Base-by-base conservation (phyloP, 1,284 basidiomycete species). In the Pseudozyma hubeiensis region DNA sequence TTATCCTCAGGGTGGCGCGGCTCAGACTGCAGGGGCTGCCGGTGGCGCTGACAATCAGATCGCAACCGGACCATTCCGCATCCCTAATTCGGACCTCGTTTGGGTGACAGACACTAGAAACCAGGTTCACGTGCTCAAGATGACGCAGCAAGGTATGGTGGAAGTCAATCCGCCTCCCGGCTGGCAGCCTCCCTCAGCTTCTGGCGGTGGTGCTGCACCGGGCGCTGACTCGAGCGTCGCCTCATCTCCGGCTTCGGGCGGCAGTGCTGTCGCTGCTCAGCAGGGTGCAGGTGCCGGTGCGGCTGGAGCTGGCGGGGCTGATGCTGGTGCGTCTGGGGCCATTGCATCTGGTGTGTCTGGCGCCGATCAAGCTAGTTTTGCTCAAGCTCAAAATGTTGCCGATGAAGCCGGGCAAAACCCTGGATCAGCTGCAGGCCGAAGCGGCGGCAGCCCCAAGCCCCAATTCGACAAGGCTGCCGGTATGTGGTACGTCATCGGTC, bases 401-500 rank as follows among this genome's bases (percentile, higher is more conserved):
- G 33, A 13, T 29, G 49, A 39, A 19, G 41, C 16, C 19, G 16
- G 6, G 3, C 46, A 48, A 33, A 34, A 3, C 29, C 17, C 7
- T 13, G 53, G 50, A 34, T 24, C 37, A 39, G 10, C 51, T 41
- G 40, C 11, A 44, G 37, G 43, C 33, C 52, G 10, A 7, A 35
- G 10, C 37, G 33, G 43, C 43, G 37, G 50, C 50, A 39, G 19
- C 19, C 37, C 8, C 10, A 19, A 16, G n/a, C 44, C 44, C 7
- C 13, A 46, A 24, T 64, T 33, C 44, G 62, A 64, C 33, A 11
- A 30, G 29, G 9, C 35, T 1, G 17, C 7, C 0, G 8, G 44
- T 33, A 64, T 58, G 55, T 53, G 45, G 40, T 58, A 53, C 30
- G 45, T 56, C 10, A 33, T 50, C 16, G 45, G 17, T 24, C 43